Conservation (phyloP, 2,329 filamentous ascomycete species). For the Reticulascus tulasneorum region DNA sequence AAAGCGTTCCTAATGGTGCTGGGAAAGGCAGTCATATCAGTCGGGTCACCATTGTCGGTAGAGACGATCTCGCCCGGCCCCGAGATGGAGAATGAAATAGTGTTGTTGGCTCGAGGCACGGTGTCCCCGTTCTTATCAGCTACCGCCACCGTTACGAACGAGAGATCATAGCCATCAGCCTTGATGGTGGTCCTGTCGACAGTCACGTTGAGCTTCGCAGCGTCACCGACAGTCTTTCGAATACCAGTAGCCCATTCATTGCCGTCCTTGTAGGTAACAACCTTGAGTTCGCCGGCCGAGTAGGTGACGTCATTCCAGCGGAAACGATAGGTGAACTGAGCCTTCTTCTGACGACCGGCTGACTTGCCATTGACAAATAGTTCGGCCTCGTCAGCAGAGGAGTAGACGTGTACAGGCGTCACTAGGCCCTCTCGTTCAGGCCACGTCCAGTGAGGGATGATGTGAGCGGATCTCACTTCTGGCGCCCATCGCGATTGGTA, state of each 20-base stretch:
- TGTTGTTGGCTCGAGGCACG: slow-evolving; percentile 38
- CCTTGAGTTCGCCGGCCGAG: slow-evolving; percentile 40
- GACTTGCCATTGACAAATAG: slow-evolving; percentile 49
- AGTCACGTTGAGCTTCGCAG: slow-evolving; percentile 32
- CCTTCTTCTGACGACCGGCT: slow-evolving; percentile 33
- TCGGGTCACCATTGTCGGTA: slow-evolving; percentile 49
- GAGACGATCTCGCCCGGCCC: slow-evolving; percentile 42
- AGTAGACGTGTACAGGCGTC: slow-evolving; percentile 53
- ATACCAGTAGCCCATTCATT: slow-evolving; percentile 40
- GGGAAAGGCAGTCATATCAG: slow-evolving; percentile 39
- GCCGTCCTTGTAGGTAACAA: slow-evolving; percentile 45
- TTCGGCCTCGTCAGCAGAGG: slow-evolving; percentile 49
- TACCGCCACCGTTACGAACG: slow-evolving; percentile 41
- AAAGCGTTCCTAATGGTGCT: slow-evolving; percentile 34
- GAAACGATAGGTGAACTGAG: slow-evolving; percentile 39
- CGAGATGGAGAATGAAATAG: slow-evolving; percentile 38
- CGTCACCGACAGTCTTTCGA: slow-evolving; percentile 35
- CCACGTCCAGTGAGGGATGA: slow-evolving; percentile 56
- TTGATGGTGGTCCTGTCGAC: slow-evolving; percentile 35
- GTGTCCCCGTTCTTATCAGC: slow-evolving; percentile 37
- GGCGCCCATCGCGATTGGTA: slow-evolving; percentile 53
- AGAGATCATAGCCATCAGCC: slow-evolving; percentile 40
- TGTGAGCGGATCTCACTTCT: slow-evolving; percentile 43
- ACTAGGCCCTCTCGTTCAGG: slow-evolving; percentile 39
- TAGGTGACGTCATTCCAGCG: slow-evolving; percentile 50